Base-by-base conservation (phyloP, 768 basidiomycete genomes). In the Hydnomerulius pinastri region DNA sequence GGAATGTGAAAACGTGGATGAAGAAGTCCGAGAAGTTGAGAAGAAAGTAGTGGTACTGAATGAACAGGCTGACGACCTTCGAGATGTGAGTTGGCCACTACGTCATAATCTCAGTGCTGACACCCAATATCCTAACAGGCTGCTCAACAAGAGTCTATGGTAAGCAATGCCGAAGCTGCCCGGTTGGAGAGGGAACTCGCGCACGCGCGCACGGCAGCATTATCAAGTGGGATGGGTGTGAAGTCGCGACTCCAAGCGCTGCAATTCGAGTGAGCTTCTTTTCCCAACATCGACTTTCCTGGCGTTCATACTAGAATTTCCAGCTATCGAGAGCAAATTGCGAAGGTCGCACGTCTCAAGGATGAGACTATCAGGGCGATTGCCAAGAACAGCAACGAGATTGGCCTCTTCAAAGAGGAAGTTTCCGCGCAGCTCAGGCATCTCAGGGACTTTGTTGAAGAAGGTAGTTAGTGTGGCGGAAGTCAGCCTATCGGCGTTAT, bases 281-380 rank as follows among this genome's bases (percentile, higher is more conserved):
- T 21, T 40, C 43, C 28, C 51, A 40, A 39, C 40, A 6, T 24
- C 10, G 18, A 29, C 23, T 28, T n/a, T 12, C 18, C 11, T 29
- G 27, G 43, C 15, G 21, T 15, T 63, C 43, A 61, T 28, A 4
- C 9, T 23, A 18, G 23, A n/a, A 18, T 44, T 7, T 24, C 35
- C 62, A 92, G 90, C 43, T 87, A 90, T 63, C 81, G 82, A 56
- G 90, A 92, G 61, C 89, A 92, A 60, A 69, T 87, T 11, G 87
- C 88, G 53, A 88, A 86, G 60, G 81, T 87, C 18, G 77, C 79
- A 40, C 79, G 87, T 42, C 63, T 92, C 24, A 86, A 82, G 56
- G 89, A 92, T 47, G 89, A 90, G 58, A 90, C 87, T 0, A 79
- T 89, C 38, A 82, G 87, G 0, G 86, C 85, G 15, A 89, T 92